phyloP scores from a whole-genome alignment of 352 stramenopile species.

The Globisporangium heterothallicum region DNA sequence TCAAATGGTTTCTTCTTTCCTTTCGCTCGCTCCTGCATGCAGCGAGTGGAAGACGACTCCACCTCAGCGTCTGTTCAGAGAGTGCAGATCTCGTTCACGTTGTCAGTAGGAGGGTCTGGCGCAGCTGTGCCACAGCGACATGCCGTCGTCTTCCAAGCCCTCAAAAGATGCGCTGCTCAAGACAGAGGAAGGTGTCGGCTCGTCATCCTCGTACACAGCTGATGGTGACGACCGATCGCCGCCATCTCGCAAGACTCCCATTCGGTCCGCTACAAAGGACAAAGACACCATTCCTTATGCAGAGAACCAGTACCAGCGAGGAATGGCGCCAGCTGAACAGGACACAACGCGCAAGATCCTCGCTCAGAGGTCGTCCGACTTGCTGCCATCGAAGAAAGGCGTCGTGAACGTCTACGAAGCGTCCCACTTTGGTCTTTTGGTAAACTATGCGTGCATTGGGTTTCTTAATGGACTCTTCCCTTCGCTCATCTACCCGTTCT shows the following conservation, averaged over 20 bases:
- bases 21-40: no score
- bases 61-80: background rate
- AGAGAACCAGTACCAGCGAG: conserved; percentile 9
- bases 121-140: no score
- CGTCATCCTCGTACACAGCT: conserved; percentile 2
- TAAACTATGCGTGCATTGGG: conserved; percentile 73
- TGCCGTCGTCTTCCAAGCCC: background rate
- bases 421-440: conserved; percentile 44
- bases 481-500: conserved; percentile 64
- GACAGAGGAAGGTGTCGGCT: background rate
- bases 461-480: conserved; percentile 64
- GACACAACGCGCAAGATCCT: conserved; percentile 31
- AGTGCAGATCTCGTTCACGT: background rate
- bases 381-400: conserved; percentile 31
- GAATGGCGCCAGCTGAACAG: conserved; percentile 13
- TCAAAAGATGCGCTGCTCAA: background rate
- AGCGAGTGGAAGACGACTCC: no score
- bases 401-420: conserved; percentile 24
- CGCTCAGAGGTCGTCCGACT: conserved; percentile 31
- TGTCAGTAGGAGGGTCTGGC: no score
- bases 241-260: background rate
- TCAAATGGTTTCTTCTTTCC: no score
- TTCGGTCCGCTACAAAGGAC: background rate
- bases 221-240: background rate
- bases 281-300: background rate